A percentile compares a stretch with the other conserved stretches of the same genome.
These are phyloP conservation scores for Leavenworthia alabamica DNA, from an alignment of 345 rosid genomes.

Conservation along the genomic window DNA sequence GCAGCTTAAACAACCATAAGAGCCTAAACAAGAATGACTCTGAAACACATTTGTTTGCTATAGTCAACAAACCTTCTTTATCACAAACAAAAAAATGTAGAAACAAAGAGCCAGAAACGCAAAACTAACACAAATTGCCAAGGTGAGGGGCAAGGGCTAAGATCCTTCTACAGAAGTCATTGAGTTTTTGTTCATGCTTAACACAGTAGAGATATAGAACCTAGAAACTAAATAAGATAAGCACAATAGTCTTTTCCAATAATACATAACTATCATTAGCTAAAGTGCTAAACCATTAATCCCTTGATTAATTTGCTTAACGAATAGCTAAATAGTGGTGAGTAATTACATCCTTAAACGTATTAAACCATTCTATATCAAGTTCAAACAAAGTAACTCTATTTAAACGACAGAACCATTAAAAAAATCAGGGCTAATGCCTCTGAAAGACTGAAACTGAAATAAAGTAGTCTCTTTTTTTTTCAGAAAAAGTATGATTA, in stretches of 20 bases:
- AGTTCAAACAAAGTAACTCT: neutral
- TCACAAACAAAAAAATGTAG: neutral
- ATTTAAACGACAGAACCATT: neutral
- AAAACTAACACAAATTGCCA: neutral
- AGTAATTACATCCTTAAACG: neutral
- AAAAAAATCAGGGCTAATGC: neutral
- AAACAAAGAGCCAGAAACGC: neutral
- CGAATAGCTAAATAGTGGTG: neutral
- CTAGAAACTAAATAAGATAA: neutral
- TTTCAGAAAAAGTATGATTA: neutral
- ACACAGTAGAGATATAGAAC: neutral
- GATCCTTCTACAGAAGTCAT: neutral
- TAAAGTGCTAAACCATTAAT: neutral
- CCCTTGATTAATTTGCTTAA: neutral
- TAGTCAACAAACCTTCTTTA: neutral
- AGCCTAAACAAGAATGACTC: neutral
- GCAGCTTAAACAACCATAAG: constrained; percentile 3
- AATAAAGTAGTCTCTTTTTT: neutral
- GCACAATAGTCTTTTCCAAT: neutral
- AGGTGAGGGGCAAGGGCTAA: neutral
- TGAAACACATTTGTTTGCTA: neutral
- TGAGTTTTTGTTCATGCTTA: neutral
- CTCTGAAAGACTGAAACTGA: neutral
- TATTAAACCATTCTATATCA: neutral
- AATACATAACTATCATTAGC: neutral